Evolutionary conservation across 1,284 basidiomycete genomes (phyloP).

Genomic region (Cryptococcus sp.): DNA sequence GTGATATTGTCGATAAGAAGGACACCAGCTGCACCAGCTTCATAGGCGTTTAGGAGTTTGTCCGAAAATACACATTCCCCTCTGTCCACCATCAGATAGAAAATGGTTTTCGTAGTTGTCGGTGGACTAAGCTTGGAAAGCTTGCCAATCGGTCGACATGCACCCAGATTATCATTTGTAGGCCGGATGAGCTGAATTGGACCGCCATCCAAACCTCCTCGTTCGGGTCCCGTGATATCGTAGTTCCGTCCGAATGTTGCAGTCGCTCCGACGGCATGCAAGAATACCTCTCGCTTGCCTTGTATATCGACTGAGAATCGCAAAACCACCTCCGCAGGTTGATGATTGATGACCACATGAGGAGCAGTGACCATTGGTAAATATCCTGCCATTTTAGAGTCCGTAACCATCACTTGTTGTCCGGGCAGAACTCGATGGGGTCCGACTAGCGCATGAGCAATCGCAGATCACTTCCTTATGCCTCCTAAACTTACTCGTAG

Average conservation of each 20-base stretch:
- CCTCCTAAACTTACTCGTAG: slow-evolving; percentile 58
- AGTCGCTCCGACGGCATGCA: slow-evolving; percentile 58
- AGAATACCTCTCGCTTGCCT: slow-evolving; percentile 12
- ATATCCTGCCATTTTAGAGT: slow-evolving; percentile 51
- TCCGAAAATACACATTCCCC: slow-evolving; percentile 78
- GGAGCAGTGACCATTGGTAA: slow-evolving; percentile 51
- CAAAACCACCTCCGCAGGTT: slow-evolving; percentile 23
- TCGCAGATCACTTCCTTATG: background rate
- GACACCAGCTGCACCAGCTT: slow-evolving; percentile 66
- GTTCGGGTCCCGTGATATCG: background rate
- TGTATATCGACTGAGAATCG: slow-evolving; percentile 14
- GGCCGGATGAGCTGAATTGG: slow-evolving; percentile 11
- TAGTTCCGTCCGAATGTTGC: slow-evolving; percentile 60
- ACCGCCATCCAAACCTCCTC: slow-evolving; percentile 10
- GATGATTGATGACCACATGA: slow-evolving; percentile 10
- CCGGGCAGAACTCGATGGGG: slow-evolving; percentile 72
- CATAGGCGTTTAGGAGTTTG: slow-evolving; percentile 63
- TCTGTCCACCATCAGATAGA: slow-evolving; percentile 43
- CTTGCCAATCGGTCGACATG: slow-evolving; percentile 8
- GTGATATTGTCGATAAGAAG: slow-evolving; percentile 50
- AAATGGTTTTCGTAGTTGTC: slow-evolving; percentile 6
- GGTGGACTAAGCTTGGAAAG: slow-evolving; percentile 16
- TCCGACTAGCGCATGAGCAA: slow-evolving; percentile 60
- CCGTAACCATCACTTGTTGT: slow-evolving; percentile 74
- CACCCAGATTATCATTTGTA: slow-evolving; percentile 7